Conservation (phyloP, 768 basidiomycete genomes). For the Boletus vermiculosoides region DNA sequence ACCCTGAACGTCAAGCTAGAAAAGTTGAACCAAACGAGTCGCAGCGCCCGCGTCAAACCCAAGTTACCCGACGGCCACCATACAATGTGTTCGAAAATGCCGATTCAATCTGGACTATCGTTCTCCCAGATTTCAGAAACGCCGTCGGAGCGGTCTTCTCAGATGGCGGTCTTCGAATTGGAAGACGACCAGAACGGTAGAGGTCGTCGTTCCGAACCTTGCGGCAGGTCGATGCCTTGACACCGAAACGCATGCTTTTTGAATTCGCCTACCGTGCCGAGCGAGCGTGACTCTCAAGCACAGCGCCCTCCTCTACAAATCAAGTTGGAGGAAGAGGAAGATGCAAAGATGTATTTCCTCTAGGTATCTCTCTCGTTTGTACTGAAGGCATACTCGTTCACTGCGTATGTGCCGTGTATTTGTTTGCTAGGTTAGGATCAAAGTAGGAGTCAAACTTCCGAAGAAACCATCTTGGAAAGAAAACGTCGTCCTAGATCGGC, state of each 20-base stretch:
- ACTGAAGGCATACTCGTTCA: neutral
- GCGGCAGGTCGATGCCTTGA: neutral
- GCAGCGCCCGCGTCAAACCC: neutral
- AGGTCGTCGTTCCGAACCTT: conserved; percentile 10
- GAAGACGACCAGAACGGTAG: conserved; percentile 1
- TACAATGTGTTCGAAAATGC: conserved; percentile 1
- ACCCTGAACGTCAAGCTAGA: neutral
- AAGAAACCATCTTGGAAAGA: conserved; percentile 5
- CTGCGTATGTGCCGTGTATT: neutral
- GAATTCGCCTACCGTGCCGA: neutral
- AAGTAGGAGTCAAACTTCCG: conserved; percentile 7
- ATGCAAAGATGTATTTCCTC: conserved; percentile 3
- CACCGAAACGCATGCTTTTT: neutral
- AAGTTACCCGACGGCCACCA: conserved; percentile 2
- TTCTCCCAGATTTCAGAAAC: neutral
- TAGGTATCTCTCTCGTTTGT: neutral
- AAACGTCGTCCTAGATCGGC: conserved; percentile 8
- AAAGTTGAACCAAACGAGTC: neutral
- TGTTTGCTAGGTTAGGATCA: conserved; percentile 4
- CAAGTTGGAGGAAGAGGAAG: conserved; percentile 9
- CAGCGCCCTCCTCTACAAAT: neutral
- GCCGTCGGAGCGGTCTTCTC: conserved; percentile 6
- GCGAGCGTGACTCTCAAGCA: conserved; percentile 4
- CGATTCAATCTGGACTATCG: neutral
- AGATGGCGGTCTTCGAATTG: neutral